Evolutionary conservation across 441 rosid species (phyloP).

Genomic region (Erodium texanum): DNA sequence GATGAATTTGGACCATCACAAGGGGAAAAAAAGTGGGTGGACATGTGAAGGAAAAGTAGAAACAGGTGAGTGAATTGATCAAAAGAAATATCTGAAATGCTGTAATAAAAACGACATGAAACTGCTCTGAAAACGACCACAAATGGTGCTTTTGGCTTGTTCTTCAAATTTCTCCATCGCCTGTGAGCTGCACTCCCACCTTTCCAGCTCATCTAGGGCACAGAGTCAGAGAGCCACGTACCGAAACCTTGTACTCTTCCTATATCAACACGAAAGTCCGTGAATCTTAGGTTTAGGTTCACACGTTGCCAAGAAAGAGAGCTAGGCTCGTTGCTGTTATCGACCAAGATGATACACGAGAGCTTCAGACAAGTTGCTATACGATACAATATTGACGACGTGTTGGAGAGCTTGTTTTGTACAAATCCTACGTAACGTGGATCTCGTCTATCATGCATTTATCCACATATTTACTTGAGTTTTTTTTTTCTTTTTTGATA

Average conservation of each 20-base stretch:
- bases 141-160: background rate
- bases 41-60: background rate
- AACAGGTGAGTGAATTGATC: background rate
- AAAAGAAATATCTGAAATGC: background rate
- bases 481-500: too few relatives aligned
- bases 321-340: too few relatives aligned
- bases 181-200: background rate
- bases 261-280: too few relatives aligned
- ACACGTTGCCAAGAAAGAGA: too few relatives aligned
- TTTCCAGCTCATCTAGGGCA: background rate
- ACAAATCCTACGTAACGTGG: too few relatives aligned
- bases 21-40: background rate
- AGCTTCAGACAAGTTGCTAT: too few relatives aligned
- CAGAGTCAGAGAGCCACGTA: background rate
- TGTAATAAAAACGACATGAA: background rate
- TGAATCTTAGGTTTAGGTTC: too few relatives aligned
- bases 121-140: background rate
- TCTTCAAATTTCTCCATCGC: background rate
- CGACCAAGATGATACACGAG: too few relatives aligned
- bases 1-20: background rate
- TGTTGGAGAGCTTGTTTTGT: too few relatives aligned
- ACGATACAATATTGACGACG: too few relatives aligned
- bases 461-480: too few relatives aligned
- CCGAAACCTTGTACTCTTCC: background rate
- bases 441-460: too few relatives aligned